Percentiles rank a stretch among this genome's conserved stretches.
Conservation (phyloP, 2,329 filamentous ascomycete genomes). For the Daldinia eschscholtzii region DNA sequence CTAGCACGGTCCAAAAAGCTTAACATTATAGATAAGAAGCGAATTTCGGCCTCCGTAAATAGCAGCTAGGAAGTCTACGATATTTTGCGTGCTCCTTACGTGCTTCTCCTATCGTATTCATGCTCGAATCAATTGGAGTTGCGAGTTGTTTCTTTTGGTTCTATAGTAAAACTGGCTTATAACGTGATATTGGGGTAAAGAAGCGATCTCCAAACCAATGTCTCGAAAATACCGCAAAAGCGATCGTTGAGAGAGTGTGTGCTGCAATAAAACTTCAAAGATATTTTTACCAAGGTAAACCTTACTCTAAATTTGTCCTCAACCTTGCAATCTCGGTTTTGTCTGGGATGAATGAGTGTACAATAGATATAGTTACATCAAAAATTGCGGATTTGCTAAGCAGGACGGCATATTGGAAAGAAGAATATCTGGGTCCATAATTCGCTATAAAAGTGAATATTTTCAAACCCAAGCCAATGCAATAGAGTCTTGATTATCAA, state of each 20-base stretch:
- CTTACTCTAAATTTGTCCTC: not conserved
- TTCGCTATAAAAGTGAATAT: not conserved
- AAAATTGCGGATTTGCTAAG: not conserved
- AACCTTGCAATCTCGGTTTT: not conserved
- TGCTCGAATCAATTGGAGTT: slow-evolving; percentile 9
- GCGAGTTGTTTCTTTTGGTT: not conserved
- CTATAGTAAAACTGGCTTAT: slow-evolving; percentile 6
- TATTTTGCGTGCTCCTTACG: slow-evolving; percentile 34
- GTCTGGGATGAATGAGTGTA: not conserved
- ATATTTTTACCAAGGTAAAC: not conserved
- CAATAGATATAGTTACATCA: not conserved
- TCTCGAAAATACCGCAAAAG: not conserved
- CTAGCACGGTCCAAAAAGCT: slow-evolving; percentile 18
- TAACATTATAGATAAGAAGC: slow-evolving; percentile 17
- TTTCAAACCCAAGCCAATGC: not conserved
- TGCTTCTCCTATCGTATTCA: slow-evolving; percentile 25
- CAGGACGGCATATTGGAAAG: not conserved
- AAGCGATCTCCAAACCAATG: not conserved
- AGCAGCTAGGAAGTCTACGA: slow-evolving; percentile 22
- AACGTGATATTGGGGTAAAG: slow-evolving; percentile 3
- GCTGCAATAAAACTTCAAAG: not conserved
- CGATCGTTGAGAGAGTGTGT: not conserved
- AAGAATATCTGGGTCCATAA: not conserved
- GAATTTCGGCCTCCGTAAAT: slow-evolving; percentile 24
- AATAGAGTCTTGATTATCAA: not conserved